Percentiles rank a stretch among this genome's conserved stretches.
These are phyloP conservation scores for Globisporangium lucens DNA, from an alignment of 352 stramenopile species.

Conservation along the genomic window DNA sequence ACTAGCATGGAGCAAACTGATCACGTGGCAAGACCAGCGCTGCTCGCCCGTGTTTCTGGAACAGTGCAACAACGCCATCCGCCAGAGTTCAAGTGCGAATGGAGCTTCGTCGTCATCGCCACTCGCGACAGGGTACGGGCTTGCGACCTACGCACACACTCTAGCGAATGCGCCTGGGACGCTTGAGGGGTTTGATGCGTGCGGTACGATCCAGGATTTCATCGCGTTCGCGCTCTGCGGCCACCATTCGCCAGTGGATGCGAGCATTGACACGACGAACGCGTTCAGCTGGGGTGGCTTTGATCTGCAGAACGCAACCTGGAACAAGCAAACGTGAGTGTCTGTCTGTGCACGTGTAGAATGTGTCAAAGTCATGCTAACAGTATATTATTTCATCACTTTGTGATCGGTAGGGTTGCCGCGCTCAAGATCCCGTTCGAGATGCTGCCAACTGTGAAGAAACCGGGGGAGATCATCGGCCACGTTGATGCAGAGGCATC, in stretches of 20 bases:
- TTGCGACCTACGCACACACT: slow-evolving; percentile 66
- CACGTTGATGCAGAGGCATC: slow-evolving; percentile 5
- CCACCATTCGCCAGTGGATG: slow-evolving; percentile 29
- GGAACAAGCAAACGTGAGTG: slow-evolving; percentile 41
- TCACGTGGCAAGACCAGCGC: slow-evolving; percentile 82
- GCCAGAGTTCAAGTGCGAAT: slow-evolving; percentile 9
- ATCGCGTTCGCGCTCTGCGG: slow-evolving; percentile 73
- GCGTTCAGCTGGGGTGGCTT: slow-evolving; percentile 77
- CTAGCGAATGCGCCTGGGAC: slow-evolving; percentile 29
- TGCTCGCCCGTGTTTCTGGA: slow-evolving; percentile 58
- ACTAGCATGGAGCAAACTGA: slow-evolving; percentile 51
- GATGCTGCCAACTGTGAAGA: slow-evolving; percentile 60
- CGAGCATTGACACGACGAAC: slow-evolving; percentile 71
- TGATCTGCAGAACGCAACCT: slow-evolving; percentile 35
- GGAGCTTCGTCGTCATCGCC: slow-evolving; percentile 19
- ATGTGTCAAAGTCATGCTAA: too few relatives aligned
- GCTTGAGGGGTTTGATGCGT: slow-evolving; percentile 57
- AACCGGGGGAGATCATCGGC: slow-evolving; percentile 49
- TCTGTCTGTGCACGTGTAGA: background rate
- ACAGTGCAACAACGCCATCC: slow-evolving; percentile 16
- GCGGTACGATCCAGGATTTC: slow-evolving; percentile 80
- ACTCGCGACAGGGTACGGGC: slow-evolving; percentile 59
- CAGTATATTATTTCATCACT: too few relatives aligned
- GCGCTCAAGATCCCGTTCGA: slow-evolving; percentile 53
- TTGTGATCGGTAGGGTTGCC: slow-evolving; percentile 27